These are phyloP conservation scores for Hypoxylon crocopeplum DNA, from an alignment of 495 filamentous ascomycete genomes.

Conservation along the genomic window DNA sequence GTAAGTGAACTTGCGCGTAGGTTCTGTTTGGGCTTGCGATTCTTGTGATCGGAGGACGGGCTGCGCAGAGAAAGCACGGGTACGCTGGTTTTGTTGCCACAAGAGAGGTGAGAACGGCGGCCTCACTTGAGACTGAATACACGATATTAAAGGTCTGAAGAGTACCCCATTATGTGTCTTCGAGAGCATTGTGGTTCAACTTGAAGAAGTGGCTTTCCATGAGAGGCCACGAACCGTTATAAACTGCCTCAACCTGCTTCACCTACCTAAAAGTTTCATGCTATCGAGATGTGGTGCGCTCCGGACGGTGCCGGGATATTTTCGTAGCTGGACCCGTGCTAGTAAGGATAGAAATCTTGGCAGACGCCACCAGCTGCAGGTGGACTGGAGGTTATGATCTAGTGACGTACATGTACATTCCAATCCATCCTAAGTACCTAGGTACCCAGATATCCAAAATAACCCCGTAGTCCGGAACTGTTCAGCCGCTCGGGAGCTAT, in stretches of 20 bases:
- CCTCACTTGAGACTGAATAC: slow-evolving; percentile 7
- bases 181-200: slow-evolving; percentile 33
- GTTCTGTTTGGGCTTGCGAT: slow-evolving; percentile 15
- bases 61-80: slow-evolving; percentile 30
- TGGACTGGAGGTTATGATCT: neutral
- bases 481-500: too few relatives aligned
- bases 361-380: slow-evolving; percentile 16
- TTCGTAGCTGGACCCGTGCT: neutral
- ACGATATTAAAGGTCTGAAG: slow-evolving; percentile 20
- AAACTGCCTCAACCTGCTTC: slow-evolving; percentile 19
- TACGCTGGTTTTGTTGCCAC: slow-evolving; percentile 2
- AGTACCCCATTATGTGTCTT: slow-evolving; percentile 34
- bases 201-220: slow-evolving; percentile 29
- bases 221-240: slow-evolving; percentile 28
- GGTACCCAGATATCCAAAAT: too few relatives aligned
- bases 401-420: too few relatives aligned
- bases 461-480: too few relatives aligned
- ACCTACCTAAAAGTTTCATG: slow-evolving; percentile 1
- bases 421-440: too few relatives aligned
- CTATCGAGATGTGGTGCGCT: neutral
- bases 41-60: slow-evolving; percentile 23
- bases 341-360: too few relatives aligned
- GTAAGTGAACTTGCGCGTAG: slow-evolving; percentile 60
- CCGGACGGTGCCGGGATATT: neutral
- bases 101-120: slow-evolving; percentile 5